Evolutionary conservation across 768 basidiomycete genomes (phyloP).

Genomic region (Boletus barrowsii): DNA sequence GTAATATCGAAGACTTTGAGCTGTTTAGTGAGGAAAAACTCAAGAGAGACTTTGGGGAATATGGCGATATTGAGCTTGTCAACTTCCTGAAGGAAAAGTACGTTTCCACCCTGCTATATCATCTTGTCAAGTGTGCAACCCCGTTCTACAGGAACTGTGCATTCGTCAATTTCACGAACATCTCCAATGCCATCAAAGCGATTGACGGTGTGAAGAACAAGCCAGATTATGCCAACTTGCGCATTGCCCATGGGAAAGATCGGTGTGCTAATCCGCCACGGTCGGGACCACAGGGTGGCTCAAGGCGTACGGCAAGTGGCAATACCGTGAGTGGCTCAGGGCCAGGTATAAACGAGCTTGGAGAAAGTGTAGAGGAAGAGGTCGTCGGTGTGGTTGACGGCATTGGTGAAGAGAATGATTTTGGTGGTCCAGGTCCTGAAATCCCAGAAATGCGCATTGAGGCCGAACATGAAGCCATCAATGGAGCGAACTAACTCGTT

Average conservation of each 20-base stretch:
- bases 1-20: constrained; percentile 94
- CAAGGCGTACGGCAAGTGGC: constrained; percentile 46
- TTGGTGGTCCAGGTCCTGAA: constrained; percentile 25
- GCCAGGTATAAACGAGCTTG: constrained; percentile 11
- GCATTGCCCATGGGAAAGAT: constrained; percentile 94
- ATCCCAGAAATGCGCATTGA: constrained; percentile 46
- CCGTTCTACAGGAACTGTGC: constrained; percentile 72
- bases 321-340: constrained; percentile 28
- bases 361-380: constrained; percentile 25
- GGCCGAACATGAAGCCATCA: constrained; percentile 25
- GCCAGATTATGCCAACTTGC: constrained; percentile 83
- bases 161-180: constrained; percentile 94
- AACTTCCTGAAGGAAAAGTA: constrained; percentile 95
- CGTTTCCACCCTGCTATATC: constrained; percentile 37
- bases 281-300: constrained; percentile 72
- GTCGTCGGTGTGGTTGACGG: constrained; percentile 17
- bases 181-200: constrained; percentile 96
- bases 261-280: constrained; percentile 92
- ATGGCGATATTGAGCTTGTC: constrained; percentile 94
- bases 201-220: constrained; percentile 93
- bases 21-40: constrained; percentile 86
- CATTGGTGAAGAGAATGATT: constrained; percentile 24
- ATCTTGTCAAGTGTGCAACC: background rate
- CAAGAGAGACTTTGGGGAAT: constrained; percentile 91
- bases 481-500: constrained; percentile 20